Conservation (phyloP, 1,284 basidiomycete genomes). For the Cystobasidiaceae sp. region DNA sequence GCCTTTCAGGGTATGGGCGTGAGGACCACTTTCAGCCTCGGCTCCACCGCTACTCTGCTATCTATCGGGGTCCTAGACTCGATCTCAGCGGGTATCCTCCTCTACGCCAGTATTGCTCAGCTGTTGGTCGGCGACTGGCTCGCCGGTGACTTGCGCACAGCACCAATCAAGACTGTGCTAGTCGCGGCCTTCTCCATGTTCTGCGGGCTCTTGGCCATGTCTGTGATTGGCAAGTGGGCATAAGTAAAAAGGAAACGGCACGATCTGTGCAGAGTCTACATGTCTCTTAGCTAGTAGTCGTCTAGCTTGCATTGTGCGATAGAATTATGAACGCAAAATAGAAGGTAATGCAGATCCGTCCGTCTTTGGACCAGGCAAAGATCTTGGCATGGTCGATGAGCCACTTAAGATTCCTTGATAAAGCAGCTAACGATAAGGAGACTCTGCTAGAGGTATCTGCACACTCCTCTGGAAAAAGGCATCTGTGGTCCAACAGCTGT, state of each 20-base stretch:
- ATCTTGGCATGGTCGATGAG: too few species aligned
- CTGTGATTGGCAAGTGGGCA: slow-evolving; percentile 27
- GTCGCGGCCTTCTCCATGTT: slow-evolving; percentile 14
- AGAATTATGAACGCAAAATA: too few species aligned
- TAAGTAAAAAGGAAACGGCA: not conserved
- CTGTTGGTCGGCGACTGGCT: slow-evolving; percentile 25
- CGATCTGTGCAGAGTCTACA: too few species aligned
- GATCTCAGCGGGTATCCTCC: slow-evolving; percentile 75
- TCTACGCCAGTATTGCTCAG: slow-evolving; percentile 28
- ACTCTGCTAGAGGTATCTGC: too few species aligned
- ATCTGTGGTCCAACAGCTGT: too few species aligned
- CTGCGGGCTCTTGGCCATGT: slow-evolving; percentile 12
- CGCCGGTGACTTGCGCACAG: slow-evolving; percentile 21
- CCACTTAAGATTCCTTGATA: too few species aligned
- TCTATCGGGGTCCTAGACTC: slow-evolving; percentile 69
- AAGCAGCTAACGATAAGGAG: too few species aligned
- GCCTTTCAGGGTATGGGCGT: slow-evolving; percentile 46
- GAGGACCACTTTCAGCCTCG: slow-evolving; percentile 43
- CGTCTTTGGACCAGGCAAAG: too few species aligned
- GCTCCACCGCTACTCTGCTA: slow-evolving; percentile 42
- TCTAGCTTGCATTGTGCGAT: too few species aligned
- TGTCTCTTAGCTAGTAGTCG: too few species aligned
- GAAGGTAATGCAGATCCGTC: too few species aligned
- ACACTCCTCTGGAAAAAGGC: too few species aligned
- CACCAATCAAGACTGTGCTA: not conserved